Evolutionary conservation across 2,329 filamentous ascomycete genomes (phyloP).

Genomic region (Aspergillus sp.): DNA sequence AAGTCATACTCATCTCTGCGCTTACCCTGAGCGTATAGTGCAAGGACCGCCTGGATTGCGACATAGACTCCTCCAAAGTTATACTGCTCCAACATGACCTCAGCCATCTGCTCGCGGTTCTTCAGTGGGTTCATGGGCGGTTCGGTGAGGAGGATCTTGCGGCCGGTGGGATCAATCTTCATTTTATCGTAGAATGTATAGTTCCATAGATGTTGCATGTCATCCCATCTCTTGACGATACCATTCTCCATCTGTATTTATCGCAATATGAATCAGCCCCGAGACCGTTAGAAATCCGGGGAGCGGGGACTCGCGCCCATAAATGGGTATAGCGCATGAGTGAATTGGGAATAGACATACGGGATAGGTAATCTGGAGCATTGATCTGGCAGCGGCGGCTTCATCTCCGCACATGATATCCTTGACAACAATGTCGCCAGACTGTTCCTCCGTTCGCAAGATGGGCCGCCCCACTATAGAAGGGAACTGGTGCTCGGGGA

Average conservation of each 20-base stretch:
- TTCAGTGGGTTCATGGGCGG: constrained; percentile 96
- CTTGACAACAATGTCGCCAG: constrained; percentile 75
- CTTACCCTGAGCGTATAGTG: constrained; percentile 90
- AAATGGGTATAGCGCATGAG: not conserved
- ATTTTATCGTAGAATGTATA: constrained; percentile 99
- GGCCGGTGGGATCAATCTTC: constrained; percentile 82
- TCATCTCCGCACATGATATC: constrained; percentile 99
- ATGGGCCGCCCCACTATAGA: constrained; percentile 98
- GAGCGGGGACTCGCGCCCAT: constrained; percentile 6
- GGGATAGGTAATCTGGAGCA: constrained; percentile 98
- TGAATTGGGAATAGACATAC: constrained; percentile 46
- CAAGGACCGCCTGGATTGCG: constrained; percentile 94
- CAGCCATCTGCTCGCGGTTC: constrained; percentile 97
- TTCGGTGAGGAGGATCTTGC: constrained; percentile 97
- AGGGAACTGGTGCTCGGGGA: constrained; percentile 97
- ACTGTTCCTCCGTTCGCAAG: constrained; percentile 88
- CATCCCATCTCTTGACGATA: constrained; percentile 99
- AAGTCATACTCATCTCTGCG: constrained; percentile 10
- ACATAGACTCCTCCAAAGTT: constrained; percentile 96
- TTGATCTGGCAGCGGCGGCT: constrained; percentile 89
- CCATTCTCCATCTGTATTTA: constrained; percentile 87
- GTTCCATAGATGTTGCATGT: constrained; percentile 99
- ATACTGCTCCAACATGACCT: constrained; percentile 99
- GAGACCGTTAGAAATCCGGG: constrained; percentile 6
- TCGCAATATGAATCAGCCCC: not conserved